Base-by-base conservation (phyloP, 768 basidiomycete genomes). In the Russula lepida region DNA sequence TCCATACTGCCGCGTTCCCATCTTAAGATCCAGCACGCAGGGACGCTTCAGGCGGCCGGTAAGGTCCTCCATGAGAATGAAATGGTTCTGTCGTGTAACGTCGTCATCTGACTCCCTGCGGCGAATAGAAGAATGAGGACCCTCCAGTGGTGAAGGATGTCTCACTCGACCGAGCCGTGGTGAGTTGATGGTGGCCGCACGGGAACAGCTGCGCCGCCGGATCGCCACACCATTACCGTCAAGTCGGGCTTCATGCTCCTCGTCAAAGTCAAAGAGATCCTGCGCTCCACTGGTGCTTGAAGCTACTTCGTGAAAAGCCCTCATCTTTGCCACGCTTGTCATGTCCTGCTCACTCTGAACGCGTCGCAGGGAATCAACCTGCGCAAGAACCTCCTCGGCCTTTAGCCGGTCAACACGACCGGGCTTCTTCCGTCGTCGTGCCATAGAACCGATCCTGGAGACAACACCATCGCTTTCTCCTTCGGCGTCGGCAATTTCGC, bases 1-100 rank as follows among this genome's bases (percentile, higher is more conserved):
- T 21, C 97, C 97, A 73, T 98, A 98, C 75, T 99, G 97, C 35
- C 97, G 80, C 32, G 95, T 98, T n/a, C 97, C 97, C 97, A 98
- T 98, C 78, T 99, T 99, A 68, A 99, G 77, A 73, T 99, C 97
- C 69, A 98, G 83, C 44, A 99, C 95, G 69, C 97, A 99, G 9
- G 97, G 91, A 53, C 81, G 83, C 73, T 89, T 95, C 69, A 97
- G 73, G 35, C 89, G 78, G 27, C 97, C 97, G 2, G 97, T 99
- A 51, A 99, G 77, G 70, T 99, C 97, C 74, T 99, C 97, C 94
- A 99, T 97, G 67, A 98, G 81, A 68, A 99, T 97, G 70, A 98
- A 99, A 71, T 98, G 89, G 70, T 97, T 94, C 73, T 97, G 95
- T 13, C 95, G 84, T 7, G 92, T 85, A 50, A 88, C 76, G 50